These are phyloP conservation scores for Calycina marina DNA, from an alignment of 2,329 filamentous ascomycete genomes.

Conservation along the genomic window DNA sequence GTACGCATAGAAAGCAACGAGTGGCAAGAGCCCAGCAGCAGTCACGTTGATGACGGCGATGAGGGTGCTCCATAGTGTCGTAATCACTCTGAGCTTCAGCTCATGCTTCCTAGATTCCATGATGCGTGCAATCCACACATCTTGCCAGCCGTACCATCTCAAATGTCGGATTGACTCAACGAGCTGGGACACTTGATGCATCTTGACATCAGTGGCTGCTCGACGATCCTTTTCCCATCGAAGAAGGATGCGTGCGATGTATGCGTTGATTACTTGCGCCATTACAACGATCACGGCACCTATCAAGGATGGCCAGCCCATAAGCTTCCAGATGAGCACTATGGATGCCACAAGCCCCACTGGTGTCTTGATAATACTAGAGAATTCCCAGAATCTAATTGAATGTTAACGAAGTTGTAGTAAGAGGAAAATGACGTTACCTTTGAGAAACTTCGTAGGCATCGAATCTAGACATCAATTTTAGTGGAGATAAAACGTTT, in stretches of 20 bases:
- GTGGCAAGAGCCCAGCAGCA: conserved; percentile 61
- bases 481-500: conserved; percentile 2
- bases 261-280: conserved; percentile 54
- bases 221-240: conserved; percentile 58
- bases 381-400: conserved; percentile 71
- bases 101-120: conserved; percentile 55
- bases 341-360: conserved; percentile 62
- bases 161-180: conserved; percentile 40
- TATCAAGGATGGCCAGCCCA: conserved; percentile 66
- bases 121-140: conserved; percentile 56
- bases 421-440: conserved; percentile 4
- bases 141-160: conserved; percentile 54
- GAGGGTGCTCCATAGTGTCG: conserved; percentile 43
- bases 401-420: conserved; percentile 1
- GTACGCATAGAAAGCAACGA: conserved; percentile 70
- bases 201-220: conserved; percentile 57
- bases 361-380: conserved; percentile 60
- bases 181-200: conserved; percentile 73
- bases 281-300: conserved; percentile 55
- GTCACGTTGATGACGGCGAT: conserved; percentile 58
- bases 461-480: conserved; percentile 29
- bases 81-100: conserved; percentile 47
- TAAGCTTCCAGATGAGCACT: conserved; percentile 58
- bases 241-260: conserved; percentile 52
- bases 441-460: conserved; percentile 67